phyloP scores from a whole-genome alignment of 371 early-diverging fungal genomes.

The Actinomucor elegans region DNA sequence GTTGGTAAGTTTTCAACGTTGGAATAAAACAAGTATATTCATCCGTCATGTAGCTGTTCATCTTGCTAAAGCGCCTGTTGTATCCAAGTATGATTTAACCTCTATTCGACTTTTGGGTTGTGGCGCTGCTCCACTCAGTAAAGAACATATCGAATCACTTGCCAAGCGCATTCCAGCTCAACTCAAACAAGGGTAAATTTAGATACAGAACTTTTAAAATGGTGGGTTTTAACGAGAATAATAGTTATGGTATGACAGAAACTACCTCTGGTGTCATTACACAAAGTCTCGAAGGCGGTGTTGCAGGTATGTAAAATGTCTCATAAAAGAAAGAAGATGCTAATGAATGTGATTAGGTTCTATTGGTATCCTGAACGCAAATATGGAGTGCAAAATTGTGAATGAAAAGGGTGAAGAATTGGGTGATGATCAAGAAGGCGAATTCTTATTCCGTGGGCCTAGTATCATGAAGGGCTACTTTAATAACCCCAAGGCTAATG shows the following conservation, averaged over 20 bases:
- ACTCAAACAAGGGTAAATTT: constrained; percentile 62
- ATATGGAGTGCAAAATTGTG: constrained; percentile 66
- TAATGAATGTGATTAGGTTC: constrained; percentile 47
- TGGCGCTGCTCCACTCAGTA: constrained; percentile 84
- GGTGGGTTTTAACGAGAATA: not conserved
- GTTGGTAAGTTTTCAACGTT: constrained; percentile 40
- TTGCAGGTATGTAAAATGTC: constrained; percentile 15
- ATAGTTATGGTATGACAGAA: constrained; percentile 73
- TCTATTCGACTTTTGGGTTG: constrained; percentile 61
- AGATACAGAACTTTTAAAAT: not conserved
- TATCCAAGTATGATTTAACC: constrained; percentile 66
- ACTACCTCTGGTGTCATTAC: constrained; percentile 55
- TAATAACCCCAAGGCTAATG: constrained; percentile 69
- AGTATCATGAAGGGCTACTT: constrained; percentile 78
- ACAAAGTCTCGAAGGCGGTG: constrained; percentile 21
- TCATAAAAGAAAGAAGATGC: not conserved
- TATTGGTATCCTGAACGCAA: constrained; percentile 68
- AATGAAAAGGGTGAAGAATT: constrained; percentile 58
- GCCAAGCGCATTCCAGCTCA: constrained; percentile 51
- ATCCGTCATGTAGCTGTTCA: constrained; percentile 34
- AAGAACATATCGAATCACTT: constrained; percentile 55
- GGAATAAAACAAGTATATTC: not conserved
- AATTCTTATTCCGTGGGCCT: constrained; percentile 65
- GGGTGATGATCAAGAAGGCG: constrained; percentile 61
- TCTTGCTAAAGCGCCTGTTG: constrained; percentile 66